These are phyloP conservation scores for Myxozyma neotropica DNA, from an alignment of 805 yeast genomes.

Conservation along the genomic window DNA sequence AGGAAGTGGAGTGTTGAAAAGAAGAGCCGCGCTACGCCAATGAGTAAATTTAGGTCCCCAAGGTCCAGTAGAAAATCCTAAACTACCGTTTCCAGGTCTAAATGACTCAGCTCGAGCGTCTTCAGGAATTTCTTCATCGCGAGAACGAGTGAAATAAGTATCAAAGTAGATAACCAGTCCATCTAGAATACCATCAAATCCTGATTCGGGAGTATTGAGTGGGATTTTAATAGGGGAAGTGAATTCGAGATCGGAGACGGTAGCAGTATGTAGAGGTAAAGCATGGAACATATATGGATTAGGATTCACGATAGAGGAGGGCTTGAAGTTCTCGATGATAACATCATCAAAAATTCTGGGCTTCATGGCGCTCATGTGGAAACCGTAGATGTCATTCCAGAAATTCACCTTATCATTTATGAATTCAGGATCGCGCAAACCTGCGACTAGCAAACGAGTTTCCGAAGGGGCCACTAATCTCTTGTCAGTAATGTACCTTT, in stretches of 20 bases:
- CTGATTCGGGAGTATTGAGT: slow-evolving; percentile 45
- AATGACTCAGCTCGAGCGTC: slow-evolving; percentile 46
- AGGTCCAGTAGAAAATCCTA: slow-evolving; percentile 81
- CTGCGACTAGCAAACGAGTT: slow-evolving; percentile 85
- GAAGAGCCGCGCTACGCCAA: slow-evolving; percentile 89
- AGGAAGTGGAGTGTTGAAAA: slow-evolving; percentile 73
- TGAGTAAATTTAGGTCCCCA: slow-evolving; percentile 76
- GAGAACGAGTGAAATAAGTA: slow-evolving; percentile 63
- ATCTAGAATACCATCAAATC: slow-evolving; percentile 70
- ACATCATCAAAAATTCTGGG: slow-evolving; percentile 62
- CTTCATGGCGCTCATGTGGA: slow-evolving; percentile 82
- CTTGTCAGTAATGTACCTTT: background rate
- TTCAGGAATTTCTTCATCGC: slow-evolving; percentile 35
- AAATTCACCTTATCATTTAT: slow-evolving; percentile 86
- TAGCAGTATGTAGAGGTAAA: slow-evolving; percentile 77
- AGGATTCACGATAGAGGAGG: slow-evolving; percentile 61
- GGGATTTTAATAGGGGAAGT: slow-evolving; percentile 58
- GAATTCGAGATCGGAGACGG: slow-evolving; percentile 70
- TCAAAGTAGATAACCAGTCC: slow-evolving; percentile 89
- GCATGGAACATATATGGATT: slow-evolving; percentile 65
- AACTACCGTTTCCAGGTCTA: slow-evolving; percentile 23
- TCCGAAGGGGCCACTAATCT: slow-evolving; percentile 81
- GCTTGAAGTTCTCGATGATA: slow-evolving; percentile 72
- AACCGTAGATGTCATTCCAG: slow-evolving; percentile 98
- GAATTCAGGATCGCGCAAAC: slow-evolving; percentile 90